Evolutionary conservation across 441 rosid genomes (phyloP).

Genomic region (Jatropha multifida): DNA sequence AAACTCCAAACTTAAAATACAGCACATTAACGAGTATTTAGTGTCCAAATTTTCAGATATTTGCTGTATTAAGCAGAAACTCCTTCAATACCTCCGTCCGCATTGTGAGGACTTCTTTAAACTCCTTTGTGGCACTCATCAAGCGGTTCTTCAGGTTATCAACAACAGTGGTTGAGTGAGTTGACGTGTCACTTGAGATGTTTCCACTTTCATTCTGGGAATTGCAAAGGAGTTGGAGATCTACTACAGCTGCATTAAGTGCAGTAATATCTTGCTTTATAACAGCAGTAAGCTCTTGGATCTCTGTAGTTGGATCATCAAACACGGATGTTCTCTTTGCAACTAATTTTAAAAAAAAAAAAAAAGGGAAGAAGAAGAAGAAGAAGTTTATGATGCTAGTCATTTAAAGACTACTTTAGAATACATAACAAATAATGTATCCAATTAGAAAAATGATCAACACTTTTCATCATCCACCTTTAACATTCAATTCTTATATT

Average conservation of each 20-base stretch:
- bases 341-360: conserved; percentile 41
- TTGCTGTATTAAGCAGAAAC: neutral
- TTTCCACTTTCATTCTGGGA: conserved; percentile 67
- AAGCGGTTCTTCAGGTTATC: conserved; percentile 62
- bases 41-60: conserved; percentile 1
- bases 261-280: conserved; percentile 93
- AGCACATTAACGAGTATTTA: neutral
- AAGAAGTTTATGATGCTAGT: neutral
- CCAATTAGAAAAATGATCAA: neutral
- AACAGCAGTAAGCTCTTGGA: conserved; percentile 84
- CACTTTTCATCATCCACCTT: neutral
- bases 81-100: conserved; percentile 70
- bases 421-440: neutral
- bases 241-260: conserved; percentile 82
- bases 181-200: conserved; percentile 73
- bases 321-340: conserved; percentile 91
- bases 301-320: conserved; percentile 92
- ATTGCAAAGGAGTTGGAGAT: conserved; percentile 78
- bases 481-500: neutral
- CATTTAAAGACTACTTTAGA: neutral
- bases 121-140: conserved; percentile 86
- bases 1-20: neutral
- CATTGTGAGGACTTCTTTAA: conserved; percentile 85
- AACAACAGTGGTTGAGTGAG: conserved; percentile 78
- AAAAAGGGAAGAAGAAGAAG: neutral